Base-by-base conservation (phyloP, 371 early-diverging fungal genomes). In the Mortierella sp. region DNA sequence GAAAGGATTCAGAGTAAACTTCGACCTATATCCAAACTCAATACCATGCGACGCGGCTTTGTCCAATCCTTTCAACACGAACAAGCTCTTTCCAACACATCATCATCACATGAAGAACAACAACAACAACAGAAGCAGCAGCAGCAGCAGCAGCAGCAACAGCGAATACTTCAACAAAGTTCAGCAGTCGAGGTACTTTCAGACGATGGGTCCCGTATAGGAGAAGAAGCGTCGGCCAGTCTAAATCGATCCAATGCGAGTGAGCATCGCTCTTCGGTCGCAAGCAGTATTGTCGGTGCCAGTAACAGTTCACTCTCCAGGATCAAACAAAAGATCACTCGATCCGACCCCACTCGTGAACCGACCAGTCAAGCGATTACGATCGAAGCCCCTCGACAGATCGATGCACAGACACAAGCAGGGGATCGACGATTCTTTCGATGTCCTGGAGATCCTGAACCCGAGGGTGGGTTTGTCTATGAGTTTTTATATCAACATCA, bases 401-500 rank as follows among this genome's bases (percentile, higher is more conserved):
- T 72, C 4, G 77, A 76, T 43, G 72, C 68, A 3, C 58, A 71
- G 26, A 57, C 72, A 4, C 44, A 7, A 11, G 53, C 47, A 16
- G 68, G 62, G 11, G 77, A 76, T 30, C 64, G 65, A 44, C 68
- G 77, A 1, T 76, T 59, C 37, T 76, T 71, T n/a, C 60, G 65
- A 25, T n/a, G 64, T 47, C 53, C 61, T 14, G 62, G 37, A 14
- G 72, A 76, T 43, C 68, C 68, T 1, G 47, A 60, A 16, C 72
- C 68, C 0, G 77, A 76, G 47, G 77, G 77, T 5, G 72, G 68
- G 44, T 71, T 76, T 58, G 72, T 71, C 12, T 76, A 76, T 43
- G 77, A 76, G 28, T 68, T 76, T 61, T 61, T 76, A 18, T 76
- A 76, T 56, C 77, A 76, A 47, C 77, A 76, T 16, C 72, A 76